These are phyloP conservation scores for Podospora conica DNA, from an alignment of 495 filamentous ascomycete genomes.

Conservation along the genomic window DNA sequence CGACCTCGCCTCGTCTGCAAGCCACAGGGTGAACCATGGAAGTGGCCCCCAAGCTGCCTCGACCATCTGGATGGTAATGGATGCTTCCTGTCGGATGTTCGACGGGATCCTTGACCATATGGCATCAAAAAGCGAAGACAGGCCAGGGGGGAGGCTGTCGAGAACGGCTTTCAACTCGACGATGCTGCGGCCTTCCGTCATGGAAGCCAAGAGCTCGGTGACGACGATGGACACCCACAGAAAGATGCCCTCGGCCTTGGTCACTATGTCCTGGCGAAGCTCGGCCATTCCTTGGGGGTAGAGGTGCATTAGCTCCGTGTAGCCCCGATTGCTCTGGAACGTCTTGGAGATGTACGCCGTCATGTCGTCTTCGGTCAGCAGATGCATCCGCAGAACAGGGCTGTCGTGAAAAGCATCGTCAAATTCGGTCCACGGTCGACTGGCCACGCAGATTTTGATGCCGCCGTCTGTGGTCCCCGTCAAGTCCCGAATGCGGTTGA, in stretches of 20 bases:
- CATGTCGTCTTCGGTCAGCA: slow-evolving; percentile 9
- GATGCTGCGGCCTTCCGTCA: too few relatives aligned
- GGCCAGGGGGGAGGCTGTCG: too few relatives aligned
- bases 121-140: too few relatives aligned
- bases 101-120: too few relatives aligned
- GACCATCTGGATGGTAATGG: too few relatives aligned
- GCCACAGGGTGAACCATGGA: too few relatives aligned
- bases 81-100: too few relatives aligned
- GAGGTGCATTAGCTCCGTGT: background rate
- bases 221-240: background rate
- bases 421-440: slow-evolving; percentile 16
- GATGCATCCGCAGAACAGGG: slow-evolving; percentile 7
- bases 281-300: background rate
- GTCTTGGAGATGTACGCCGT: background rate
- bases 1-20: too few relatives aligned
- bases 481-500: too few relatives aligned
- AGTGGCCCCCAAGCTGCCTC: too few relatives aligned
- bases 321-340: background rate
- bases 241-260: background rate
- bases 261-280: background rate
- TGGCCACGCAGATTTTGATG: slow-evolving; percentile 13
- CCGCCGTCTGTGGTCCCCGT: background rate
- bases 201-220: too few relatives aligned
- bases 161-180: too few relatives aligned
- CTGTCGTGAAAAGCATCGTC: slow-evolving; percentile 5